These are phyloP conservation scores for Glycine tomentella DNA, from an alignment of 306 rosid species.

Conservation along the genomic window DNA sequence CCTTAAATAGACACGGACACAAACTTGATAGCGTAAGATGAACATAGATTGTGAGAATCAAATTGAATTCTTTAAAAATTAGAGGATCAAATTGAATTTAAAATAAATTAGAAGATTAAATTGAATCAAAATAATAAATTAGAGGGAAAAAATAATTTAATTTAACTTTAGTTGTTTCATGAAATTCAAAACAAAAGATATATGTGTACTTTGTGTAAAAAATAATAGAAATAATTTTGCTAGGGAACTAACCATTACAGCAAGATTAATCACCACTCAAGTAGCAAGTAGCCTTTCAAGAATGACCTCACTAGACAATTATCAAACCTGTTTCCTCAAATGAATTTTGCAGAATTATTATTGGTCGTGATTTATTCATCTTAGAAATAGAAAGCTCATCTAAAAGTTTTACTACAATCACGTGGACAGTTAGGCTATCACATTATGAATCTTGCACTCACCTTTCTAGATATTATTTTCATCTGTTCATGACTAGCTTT, in stretches of 20 bases:
- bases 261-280: constrained; percentile 1
- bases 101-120: too few relatives aligned
- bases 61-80: too few relatives aligned
- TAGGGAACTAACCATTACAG: background rate
- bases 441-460: background rate
- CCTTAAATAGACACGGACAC: too few relatives aligned
- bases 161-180: background rate
- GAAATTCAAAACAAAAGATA: background rate
- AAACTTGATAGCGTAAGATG: too few relatives aligned
- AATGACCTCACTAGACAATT: background rate
- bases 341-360: background rate
- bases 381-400: constrained; percentile 2
- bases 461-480: background rate
- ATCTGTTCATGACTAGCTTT: background rate
- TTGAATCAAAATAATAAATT: too few relatives aligned
- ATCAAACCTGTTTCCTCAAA: background rate
- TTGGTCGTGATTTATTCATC: constrained; percentile 19
- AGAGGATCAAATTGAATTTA: too few relatives aligned
- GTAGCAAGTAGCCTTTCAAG: background rate
- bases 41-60: too few relatives aligned
- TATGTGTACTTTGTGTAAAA: background rate
- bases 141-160: too few relatives aligned
- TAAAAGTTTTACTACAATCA: background rate
- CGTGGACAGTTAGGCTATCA: background rate
- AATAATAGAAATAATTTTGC: background rate